These are phyloP conservation scores for Diaporthe sp. DNA, from an alignment of 2,329 filamentous ascomycete species.

Conservation along the genomic window DNA sequence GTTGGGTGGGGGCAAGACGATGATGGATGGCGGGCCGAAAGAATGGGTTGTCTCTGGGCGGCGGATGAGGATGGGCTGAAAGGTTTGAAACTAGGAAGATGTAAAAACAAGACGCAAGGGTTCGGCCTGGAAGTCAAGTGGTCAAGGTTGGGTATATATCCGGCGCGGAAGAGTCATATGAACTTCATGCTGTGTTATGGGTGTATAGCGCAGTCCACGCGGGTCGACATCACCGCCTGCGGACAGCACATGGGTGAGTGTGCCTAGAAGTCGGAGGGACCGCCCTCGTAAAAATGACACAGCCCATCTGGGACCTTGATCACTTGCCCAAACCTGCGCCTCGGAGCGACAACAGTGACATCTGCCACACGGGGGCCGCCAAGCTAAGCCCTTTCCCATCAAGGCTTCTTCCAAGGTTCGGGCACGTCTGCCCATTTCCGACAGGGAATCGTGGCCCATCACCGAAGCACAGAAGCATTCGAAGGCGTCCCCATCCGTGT, in stretches of 20 bases:
- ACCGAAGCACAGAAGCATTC: slow-evolving; percentile 14
- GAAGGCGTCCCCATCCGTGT: background rate
- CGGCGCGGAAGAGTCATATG: slow-evolving; percentile 4
- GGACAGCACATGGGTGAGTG: slow-evolving; percentile 4
- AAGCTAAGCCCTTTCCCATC: slow-evolving; percentile 7
- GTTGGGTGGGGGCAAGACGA: slow-evolving; percentile 11
- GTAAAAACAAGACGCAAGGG: slow-evolving; percentile 38
- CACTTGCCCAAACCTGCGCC: slow-evolving; percentile 39
- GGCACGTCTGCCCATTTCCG: slow-evolving; percentile 29
- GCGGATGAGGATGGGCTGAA: slow-evolving; percentile 21
- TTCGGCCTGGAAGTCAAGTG: slow-evolving; percentile 33
- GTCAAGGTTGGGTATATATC: slow-evolving; percentile 34
- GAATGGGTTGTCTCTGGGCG: slow-evolving; percentile 9
- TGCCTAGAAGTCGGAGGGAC: slow-evolving; percentile 9
- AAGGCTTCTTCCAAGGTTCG: slow-evolving; percentile 24
- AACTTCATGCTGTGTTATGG: slow-evolving; percentile 12
- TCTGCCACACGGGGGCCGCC: slow-evolving; percentile 24
- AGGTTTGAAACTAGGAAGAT: slow-evolving; percentile 34
- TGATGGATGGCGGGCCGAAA: slow-evolving; percentile 28
- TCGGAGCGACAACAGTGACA: slow-evolving; percentile 20
- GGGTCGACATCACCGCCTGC: slow-evolving; percentile 32
- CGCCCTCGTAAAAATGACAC: slow-evolving; percentile 36
- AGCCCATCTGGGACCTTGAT: slow-evolving; percentile 36
- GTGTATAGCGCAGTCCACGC: slow-evolving; percentile 24
- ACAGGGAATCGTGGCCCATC: slow-evolving; percentile 35